phyloP scores from a whole-genome alignment of 345 rosid species.

The Citrus hindsii region DNA sequence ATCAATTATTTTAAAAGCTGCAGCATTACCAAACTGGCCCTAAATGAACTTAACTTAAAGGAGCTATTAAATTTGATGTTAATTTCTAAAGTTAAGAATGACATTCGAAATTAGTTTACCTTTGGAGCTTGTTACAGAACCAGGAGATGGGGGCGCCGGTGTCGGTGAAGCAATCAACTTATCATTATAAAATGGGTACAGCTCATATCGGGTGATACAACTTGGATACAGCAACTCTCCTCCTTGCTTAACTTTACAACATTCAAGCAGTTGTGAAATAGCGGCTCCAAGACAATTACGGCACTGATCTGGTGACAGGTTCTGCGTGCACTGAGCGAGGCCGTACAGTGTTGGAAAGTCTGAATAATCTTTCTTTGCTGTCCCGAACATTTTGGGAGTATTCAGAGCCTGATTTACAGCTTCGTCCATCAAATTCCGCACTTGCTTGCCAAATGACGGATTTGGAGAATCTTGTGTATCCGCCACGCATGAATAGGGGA shows the following conservation, averaged over 20 bases:
- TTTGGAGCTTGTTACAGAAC: neutral
- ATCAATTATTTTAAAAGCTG: no score
- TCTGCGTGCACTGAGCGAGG: neutral
- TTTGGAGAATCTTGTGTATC: no score
- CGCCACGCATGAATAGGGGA: no score
- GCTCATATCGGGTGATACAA: constrained; percentile 32
- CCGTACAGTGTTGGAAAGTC: neutral
- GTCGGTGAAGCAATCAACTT: no score
- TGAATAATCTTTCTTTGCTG: neutral
- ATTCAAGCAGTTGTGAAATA: neutral
- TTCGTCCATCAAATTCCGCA: constrained; percentile 1
- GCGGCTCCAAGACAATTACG: constrained; percentile 13
- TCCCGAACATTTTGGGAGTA: constrained; percentile 9
- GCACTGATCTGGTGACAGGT: constrained; percentile 4
- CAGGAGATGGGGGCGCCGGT: neutral
- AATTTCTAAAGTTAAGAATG: no score
- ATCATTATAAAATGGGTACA: constrained; percentile 14
- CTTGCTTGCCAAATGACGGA: neutral
- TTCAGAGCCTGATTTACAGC: neutral
- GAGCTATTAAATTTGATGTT: no score
- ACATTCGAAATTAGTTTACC: no score
- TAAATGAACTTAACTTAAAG: no score
- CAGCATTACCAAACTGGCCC: no score
- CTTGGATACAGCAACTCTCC: constrained; percentile 25
- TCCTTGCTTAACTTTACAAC: no score